Conservation (phyloP, 208 protist genomes). For the Leptomonas pyrrhocoris region DNA sequence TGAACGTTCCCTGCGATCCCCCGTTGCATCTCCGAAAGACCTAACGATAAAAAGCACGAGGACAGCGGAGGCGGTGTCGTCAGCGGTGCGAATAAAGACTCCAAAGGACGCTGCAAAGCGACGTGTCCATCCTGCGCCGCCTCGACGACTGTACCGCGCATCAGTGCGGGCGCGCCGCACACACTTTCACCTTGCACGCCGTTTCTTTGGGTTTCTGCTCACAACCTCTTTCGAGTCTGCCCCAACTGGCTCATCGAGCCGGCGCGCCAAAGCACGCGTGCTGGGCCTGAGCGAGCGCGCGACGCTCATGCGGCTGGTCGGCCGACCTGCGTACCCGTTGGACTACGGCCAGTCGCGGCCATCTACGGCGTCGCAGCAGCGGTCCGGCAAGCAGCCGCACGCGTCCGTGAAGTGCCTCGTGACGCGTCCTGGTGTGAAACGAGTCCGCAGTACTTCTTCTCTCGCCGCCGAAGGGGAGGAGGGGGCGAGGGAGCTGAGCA, state of each 20-base stretch:
- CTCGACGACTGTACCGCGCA: neutral
- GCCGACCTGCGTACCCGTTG: slow-evolving; percentile 43
- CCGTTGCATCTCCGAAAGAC: neutral
- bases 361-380: slow-evolving; percentile 18
- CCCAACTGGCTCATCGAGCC: neutral
- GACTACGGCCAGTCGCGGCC: slow-evolving; percentile 36
- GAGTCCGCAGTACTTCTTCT: neutral
- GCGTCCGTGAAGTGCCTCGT: neutral
- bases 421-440: slow-evolving; percentile 1
- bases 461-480: neutral
- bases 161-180: slow-evolving; percentile 16
- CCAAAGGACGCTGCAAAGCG: neutral
- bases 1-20: neutral
- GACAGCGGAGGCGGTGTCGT: neutral
- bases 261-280: slow-evolving; percentile 12
- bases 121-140: neutral
- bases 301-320: slow-evolving; percentile 52
- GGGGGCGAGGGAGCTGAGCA: neutral
- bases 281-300: slow-evolving; percentile 53
- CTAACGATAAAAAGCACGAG: neutral
- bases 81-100: neutral
- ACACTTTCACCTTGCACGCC: slow-evolving; percentile 32
- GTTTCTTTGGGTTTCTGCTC: slow-evolving; percentile 28
- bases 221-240: neutral
- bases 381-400: neutral